These are phyloP conservation scores for Myxozyma neglecta DNA, from an alignment of 805 yeast genomes.

Conservation along the genomic window DNA sequence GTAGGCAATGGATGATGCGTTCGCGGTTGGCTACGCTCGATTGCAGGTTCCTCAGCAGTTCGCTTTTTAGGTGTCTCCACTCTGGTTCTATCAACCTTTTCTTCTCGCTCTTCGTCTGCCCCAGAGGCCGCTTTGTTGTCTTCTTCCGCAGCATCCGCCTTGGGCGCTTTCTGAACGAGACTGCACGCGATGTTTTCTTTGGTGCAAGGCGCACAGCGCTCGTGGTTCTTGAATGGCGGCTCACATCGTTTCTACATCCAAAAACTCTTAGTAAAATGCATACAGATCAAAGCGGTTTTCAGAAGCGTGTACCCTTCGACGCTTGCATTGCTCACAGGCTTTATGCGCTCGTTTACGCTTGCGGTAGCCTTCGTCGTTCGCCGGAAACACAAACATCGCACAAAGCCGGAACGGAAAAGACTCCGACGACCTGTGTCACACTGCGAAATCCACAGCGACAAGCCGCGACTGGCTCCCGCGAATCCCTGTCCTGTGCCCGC, in stretches of 20 bases:
- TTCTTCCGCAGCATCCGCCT: not conserved
- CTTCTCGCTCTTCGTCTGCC: not conserved
- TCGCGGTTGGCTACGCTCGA: not conserved
- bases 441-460: no score
- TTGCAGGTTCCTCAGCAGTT: no score
- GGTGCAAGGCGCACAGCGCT: constrained; percentile 41
- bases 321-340: constrained; percentile 47
- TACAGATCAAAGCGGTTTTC: not conserved
- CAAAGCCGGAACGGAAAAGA: not conserved
- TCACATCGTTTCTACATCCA: constrained; percentile 37
- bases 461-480: no score
- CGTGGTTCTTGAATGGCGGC: constrained; percentile 35
- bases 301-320: constrained; percentile 38
- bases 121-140: not conserved
- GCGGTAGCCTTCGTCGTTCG: constrained; percentile 45
- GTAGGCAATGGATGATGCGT: not conserved
- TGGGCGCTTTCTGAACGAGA: constrained; percentile 9
- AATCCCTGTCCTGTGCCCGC: no score
- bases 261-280: not conserved
- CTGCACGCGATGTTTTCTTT: constrained; percentile 39
- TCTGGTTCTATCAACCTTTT: not conserved
- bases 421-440: not conserved
- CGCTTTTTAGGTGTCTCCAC: no score
- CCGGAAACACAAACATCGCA: constrained; percentile 46
- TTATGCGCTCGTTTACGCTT: constrained; percentile 47